Evolutionary conservation across 2,329 filamentous ascomycete species (phyloP), one percentile per base, ranked within the genome.

Genomic region (Aspergillus clavatus): DNA sequence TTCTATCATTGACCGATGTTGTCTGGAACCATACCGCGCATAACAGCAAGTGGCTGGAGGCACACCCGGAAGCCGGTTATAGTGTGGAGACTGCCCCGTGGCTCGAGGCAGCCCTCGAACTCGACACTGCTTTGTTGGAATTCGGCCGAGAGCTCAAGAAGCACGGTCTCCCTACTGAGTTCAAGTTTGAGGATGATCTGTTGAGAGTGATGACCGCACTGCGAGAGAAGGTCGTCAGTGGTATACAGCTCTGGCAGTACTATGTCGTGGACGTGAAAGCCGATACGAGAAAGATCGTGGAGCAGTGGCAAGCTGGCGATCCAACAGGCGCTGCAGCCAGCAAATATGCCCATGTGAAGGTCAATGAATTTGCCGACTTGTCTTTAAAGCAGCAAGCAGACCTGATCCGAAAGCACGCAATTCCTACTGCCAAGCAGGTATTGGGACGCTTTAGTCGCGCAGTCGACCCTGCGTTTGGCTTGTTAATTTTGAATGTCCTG

Each of bases 21-120:
- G 94, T 98, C 36, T 89, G 93, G 75, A 98, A 98, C 62, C 93
- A 98, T 71, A 98, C 93, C 3, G 91, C 93, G 5, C 81, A 96
- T 72, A 97, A 97, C 70, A 94, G 87, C 69, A 81, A 85, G 58
- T 98, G 93, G 93, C 78, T 98, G 8, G 78, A 94, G 62, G 86
- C 94, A 48, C 91, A 98, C 61, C 93, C 94, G 0, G 93, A 98
- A 58, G 86, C 89, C 36, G 93, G 93, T 12, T 98, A 98, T 76
- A 98, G 94, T 65, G 75, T 95, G 53, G 83, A 83, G 31, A 97
- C 91, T 0, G 90, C 93, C 0, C 93, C 93, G 7, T 82, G 80
- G 75, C 66, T 84, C 29, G 72, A 78, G 55, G 69, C 80, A 35
- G 80, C 81, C 3, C 73, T 95, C 12, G 86, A 89, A 47, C 75